Evolutionary conservation across 164 flowering plant genomes (phyloP), one percentile per base, ranked within the genome.

Genomic region (Aristolochia californica): DNA sequence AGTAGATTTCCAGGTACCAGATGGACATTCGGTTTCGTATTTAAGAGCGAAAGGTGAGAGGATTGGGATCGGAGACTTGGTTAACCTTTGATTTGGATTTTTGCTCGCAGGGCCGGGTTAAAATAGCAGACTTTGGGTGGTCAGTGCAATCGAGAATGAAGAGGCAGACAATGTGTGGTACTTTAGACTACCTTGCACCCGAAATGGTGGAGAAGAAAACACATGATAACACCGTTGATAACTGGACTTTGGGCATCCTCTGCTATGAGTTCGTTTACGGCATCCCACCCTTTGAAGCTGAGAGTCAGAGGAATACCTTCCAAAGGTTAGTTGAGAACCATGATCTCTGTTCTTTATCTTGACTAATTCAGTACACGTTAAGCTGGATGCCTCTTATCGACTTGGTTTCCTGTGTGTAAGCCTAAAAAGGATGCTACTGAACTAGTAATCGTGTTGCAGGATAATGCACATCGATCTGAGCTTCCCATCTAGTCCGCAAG

Each of bases 91-190:
- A 7, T 34, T 8, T n/a, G 28, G 17, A 13, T 16, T 11, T 8
- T 23, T 10, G 21, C 10, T 38, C 65, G 52, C 66, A 90, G 99
- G 97, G 99, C 53, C 78, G 81, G 20, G 72, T 94, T 55, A 94
- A 94, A 72, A 83, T 94, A 72, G 97, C 96, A 5, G 99, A 90
- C 63, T 94, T 90, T 74, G 99, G 99, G 48, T 94, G 97, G 99
- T 85, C 99, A 26, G 96, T 90, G 11, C 97, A 94, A 66, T 88
- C 99, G 20, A 79, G 55, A 50, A 62, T 53, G 71, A 87, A 84
- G 68, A 83, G 99, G 53, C 72, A 62, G 45, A 90, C 96, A 40
- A 83, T 94, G 95, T 94, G 99, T 74, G 97, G 97, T 30, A 94
- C 97, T 45, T 66, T 94, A 61, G 97, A 94, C 65, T 90, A 94